These are phyloP conservation scores for Talaromyces sp. DNA, from an alignment of 2,329 filamentous ascomycete genomes.

Conservation along the genomic window DNA sequence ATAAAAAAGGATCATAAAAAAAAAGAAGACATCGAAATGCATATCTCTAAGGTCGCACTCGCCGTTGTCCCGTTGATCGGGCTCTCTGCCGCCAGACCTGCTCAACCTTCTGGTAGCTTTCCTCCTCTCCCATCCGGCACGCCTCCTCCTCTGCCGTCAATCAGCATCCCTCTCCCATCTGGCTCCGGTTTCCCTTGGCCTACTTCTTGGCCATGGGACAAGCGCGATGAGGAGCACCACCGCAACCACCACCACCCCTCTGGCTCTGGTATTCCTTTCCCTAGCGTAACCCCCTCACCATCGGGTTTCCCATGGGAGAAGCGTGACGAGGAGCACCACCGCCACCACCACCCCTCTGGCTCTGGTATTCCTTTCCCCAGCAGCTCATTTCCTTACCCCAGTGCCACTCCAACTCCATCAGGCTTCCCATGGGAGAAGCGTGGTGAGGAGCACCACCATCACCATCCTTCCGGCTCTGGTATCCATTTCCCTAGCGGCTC, in stretches of 20 bases:
- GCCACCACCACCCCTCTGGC: background rate
- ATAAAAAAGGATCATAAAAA: background rate
- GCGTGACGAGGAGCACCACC: background rate
- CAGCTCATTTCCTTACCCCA: background rate
- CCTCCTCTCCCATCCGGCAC: constrained; percentile 1
- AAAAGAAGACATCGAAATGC: background rate
- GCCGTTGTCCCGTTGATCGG: constrained; percentile 2
- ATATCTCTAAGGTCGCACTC: background rate
- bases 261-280: background rate
- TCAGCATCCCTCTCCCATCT: background rate
- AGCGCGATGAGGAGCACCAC: background rate
- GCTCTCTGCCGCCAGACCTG: constrained; percentile 3
- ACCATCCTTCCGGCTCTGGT: background rate
- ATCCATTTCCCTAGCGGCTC: background rate
- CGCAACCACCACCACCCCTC: background rate
- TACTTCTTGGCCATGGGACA: background rate
- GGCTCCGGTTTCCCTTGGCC: constrained; percentile 1
- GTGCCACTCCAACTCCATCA: background rate
- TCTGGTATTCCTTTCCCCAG: background rate
- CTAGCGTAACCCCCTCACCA: background rate
- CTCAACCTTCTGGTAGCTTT: constrained; percentile 2
- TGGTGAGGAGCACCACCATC: background rate
- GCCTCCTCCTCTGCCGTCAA: background rate
- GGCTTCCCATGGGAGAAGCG: background rate
- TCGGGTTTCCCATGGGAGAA: background rate